phyloP scores from a whole-genome alignment of 805 yeast genomes.

The Starmerella apicola region DNA sequence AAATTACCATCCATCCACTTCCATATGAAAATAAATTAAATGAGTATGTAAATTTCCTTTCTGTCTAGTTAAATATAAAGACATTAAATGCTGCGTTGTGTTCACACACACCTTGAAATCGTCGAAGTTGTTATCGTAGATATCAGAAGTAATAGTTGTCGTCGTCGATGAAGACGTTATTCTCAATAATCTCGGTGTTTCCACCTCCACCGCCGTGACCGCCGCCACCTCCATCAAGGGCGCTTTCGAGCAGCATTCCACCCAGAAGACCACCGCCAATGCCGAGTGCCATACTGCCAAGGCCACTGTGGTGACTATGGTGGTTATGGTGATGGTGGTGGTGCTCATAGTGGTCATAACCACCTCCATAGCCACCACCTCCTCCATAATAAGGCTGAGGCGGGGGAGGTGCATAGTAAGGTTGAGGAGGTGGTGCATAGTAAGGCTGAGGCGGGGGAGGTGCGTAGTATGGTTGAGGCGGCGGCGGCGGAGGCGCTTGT shows the following conservation, averaged over 20 bases:
- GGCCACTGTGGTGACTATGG: conserved; percentile 33
- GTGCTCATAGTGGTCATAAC: conserved; percentile 10
- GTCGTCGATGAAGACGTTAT: conserved; percentile 28
- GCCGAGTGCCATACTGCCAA: conserved; percentile 34
- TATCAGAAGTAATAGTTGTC: conserved; percentile 3
- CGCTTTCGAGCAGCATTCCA: conserved; percentile 23
- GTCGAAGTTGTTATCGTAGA: conserved; percentile 16
- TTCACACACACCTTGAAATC: conserved; percentile 12
- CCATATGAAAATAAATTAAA: too few species aligned
- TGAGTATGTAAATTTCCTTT: neutral
- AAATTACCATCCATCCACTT: too few species aligned
- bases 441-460: conserved; percentile 2
- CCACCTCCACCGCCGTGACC: too few species aligned
- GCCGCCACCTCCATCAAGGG: conserved; percentile 13
- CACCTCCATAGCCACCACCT: conserved; percentile 9
- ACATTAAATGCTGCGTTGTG: neutral
- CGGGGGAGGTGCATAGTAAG: conserved; percentile 24
- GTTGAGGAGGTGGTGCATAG: conserved; percentile 26
- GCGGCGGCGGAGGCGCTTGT: neutral
- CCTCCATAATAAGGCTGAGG: conserved; percentile 27
- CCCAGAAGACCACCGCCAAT: conserved; percentile 25
- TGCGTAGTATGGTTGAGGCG: neutral
- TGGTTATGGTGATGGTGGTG: conserved; percentile 14
- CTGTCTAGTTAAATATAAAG: neutral
- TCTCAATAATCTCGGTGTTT: conserved; percentile 24